A percentile compares a stretch with the other conserved stretches of the same genome.
Evolutionary conservation across 2,329 filamentous ascomycete species (phyloP).

Genomic region (Aureobasidium lini): DNA sequence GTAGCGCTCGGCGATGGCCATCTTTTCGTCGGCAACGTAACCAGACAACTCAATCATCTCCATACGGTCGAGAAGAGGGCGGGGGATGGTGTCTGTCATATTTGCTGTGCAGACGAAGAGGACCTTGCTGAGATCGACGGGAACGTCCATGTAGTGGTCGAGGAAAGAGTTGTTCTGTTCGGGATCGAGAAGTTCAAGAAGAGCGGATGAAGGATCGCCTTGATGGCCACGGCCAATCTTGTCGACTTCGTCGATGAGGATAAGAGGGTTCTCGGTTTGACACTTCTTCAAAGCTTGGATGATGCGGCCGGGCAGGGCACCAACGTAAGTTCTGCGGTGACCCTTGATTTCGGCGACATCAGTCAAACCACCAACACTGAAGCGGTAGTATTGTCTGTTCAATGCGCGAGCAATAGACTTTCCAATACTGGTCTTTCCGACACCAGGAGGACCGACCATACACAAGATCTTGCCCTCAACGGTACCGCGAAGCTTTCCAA

Average conservation of each 20-base stretch:
- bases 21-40: constrained; percentile 97
- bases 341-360: constrained; percentile 99
- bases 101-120: constrained; percentile 98
- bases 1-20: constrained; percentile 92
- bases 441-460: constrained; percentile 93
- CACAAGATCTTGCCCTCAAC: constrained; percentile 98
- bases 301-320: constrained; percentile 88
- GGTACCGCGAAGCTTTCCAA: constrained; percentile 91
- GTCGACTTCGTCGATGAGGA: constrained; percentile 95
- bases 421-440: constrained; percentile 97
- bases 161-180: constrained; percentile 97
- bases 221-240: constrained; percentile 97
- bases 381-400: constrained; percentile 95
- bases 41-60: constrained; percentile 94
- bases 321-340: constrained; percentile 91
- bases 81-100: constrained; percentile 95
- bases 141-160: constrained; percentile 98
- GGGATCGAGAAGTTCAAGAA: constrained; percentile 88
- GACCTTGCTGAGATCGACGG: constrained; percentile 93
- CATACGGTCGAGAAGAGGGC: constrained; percentile 92
- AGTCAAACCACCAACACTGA: constrained; percentile 92
- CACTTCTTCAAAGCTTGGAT: constrained; percentile 99
- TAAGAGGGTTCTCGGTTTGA: constrained; percentile 94
- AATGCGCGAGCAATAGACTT: constrained; percentile 94
- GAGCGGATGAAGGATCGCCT: constrained; percentile 87